These are phyloP conservation scores for Trichosanthes cucumerina DNA, from an alignment of 306 rosid genomes.

Conservation along the genomic window DNA sequence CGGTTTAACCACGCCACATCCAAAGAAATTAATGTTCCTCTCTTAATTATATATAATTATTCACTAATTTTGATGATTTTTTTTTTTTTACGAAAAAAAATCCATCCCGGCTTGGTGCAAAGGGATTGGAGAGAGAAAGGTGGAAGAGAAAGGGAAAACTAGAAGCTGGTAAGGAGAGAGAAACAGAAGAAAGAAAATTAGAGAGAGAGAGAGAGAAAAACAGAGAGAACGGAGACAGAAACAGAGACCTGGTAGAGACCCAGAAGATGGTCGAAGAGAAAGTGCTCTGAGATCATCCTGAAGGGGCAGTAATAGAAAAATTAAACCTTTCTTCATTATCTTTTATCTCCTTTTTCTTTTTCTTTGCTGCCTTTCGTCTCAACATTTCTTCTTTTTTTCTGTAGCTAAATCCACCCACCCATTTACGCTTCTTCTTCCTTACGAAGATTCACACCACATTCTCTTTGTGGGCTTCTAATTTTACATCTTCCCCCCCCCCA, in stretches of 20 bases:
- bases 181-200: constrained; percentile 13
- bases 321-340: not conserved
- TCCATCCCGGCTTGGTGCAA: constrained; percentile 28
- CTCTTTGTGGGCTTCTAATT: not conserved
- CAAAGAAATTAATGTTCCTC: not conserved
- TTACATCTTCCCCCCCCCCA: not conserved
- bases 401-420: not conserved
- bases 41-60: constrained; percentile 7
- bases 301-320: constrained; percentile 52
- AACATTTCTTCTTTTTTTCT: constrained; percentile 19
- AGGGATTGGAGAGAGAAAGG: constrained; percentile 36
- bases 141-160: constrained; percentile 15
- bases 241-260: constrained; percentile 27
- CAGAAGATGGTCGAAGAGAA: constrained; percentile 74
- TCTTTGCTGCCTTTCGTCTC: constrained; percentile 76
- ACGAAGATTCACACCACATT: not conserved
- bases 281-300: constrained; percentile 81
- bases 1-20: constrained; percentile 5
- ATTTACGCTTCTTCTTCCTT: constrained; percentile 16
- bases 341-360: constrained; percentile 9
- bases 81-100: constrained; percentile 12
- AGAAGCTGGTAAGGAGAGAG: constrained; percentile 11
- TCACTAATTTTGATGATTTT: not conserved
- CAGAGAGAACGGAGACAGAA: constrained; percentile 5
- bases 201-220: constrained; percentile 1